A percentile compares a stretch with the other conserved stretches of the same genome.
Evolutionary conservation across 192 early-diverging fungal species (phyloP).

Genomic region (Mortierella hygrophila): DNA sequence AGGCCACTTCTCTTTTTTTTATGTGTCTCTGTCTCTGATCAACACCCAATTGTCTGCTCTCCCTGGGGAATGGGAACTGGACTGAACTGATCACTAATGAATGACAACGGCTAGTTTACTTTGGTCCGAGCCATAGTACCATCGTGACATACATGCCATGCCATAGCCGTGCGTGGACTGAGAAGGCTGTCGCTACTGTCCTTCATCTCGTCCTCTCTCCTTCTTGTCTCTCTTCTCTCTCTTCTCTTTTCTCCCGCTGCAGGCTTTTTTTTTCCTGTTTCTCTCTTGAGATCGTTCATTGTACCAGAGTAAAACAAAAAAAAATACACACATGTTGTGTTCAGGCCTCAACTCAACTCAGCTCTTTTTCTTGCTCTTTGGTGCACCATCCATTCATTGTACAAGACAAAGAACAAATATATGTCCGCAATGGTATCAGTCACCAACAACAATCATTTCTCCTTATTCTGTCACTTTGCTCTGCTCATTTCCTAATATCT

Average conservation of each 20-base stretch:
- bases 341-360: not conserved
- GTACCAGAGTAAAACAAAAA: not conserved
- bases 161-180: too few species aligned
- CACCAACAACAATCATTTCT: not conserved
- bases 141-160: too few species aligned
- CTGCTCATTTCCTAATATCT: not conserved
- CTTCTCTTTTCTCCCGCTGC: not conserved
- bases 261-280: not conserved
- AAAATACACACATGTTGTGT: not conserved
- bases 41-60: not conserved
- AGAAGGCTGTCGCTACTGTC: not conserved
- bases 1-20: constrained; percentile 21
- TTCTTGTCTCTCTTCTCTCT: not conserved
- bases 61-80: too few species aligned
- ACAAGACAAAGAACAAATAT: not conserved
- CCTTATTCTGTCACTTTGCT: not conserved
- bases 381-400: too few species aligned
- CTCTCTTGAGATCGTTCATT: constrained; percentile 10
- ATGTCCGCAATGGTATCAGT: not conserved
- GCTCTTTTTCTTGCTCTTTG: not conserved
- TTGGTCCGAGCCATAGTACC: not conserved
- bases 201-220: too few species aligned
- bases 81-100: not conserved
- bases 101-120: not conserved
- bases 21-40: not conserved